A percentile compares a stretch with the other conserved stretches of the same genome.
These are phyloP conservation scores for Cucurbita moschata DNA, from an alignment of 306 rosid species.

Conservation along the genomic window DNA sequence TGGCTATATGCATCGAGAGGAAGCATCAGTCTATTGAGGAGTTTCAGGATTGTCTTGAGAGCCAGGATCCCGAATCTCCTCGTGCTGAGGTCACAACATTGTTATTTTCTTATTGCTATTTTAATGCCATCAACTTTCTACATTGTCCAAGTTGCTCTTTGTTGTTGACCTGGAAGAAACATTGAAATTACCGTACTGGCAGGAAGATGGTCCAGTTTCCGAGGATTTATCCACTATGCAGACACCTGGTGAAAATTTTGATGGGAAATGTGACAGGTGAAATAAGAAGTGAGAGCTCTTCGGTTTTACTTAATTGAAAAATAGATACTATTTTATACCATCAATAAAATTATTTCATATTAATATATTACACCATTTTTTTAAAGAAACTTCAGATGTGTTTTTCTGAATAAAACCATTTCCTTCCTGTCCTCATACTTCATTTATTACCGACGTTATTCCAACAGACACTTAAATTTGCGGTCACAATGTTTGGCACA, in stretches of 20 bases:
- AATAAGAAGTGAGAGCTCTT: slow-evolving; percentile 77
- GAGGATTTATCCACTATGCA: slow-evolving; percentile 29
- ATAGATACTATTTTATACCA: background rate
- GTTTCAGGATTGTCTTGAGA: slow-evolving; percentile 83
- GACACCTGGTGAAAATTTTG: slow-evolving; percentile 35
- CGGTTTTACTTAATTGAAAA: slow-evolving; percentile 12
- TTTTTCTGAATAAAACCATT: background rate
- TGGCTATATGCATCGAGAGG: slow-evolving; percentile 81
- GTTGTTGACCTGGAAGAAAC: slow-evolving; percentile 12
- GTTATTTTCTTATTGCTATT: background rate
- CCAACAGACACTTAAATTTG: background rate
- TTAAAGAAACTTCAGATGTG: background rate
- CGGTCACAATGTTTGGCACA: background rate
- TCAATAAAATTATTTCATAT: background rate
- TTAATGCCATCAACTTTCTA: slow-evolving; percentile 1
- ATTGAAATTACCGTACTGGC: slow-evolving; percentile 19
- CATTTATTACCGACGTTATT: background rate
- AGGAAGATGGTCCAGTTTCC: slow-evolving; percentile 48
- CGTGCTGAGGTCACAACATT: slow-evolving; percentile 33
- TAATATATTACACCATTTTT: background rate
- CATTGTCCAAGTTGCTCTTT: background rate
- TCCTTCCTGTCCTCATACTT: background rate
- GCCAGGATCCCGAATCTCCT: slow-evolving; percentile 48
- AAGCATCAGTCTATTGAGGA: slow-evolving; percentile 57
- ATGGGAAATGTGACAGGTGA: slow-evolving; percentile 95